These are phyloP conservation scores for Jackrogersella minutella DNA, from an alignment of 495 filamentous ascomycete genomes.

Conservation along the genomic window DNA sequence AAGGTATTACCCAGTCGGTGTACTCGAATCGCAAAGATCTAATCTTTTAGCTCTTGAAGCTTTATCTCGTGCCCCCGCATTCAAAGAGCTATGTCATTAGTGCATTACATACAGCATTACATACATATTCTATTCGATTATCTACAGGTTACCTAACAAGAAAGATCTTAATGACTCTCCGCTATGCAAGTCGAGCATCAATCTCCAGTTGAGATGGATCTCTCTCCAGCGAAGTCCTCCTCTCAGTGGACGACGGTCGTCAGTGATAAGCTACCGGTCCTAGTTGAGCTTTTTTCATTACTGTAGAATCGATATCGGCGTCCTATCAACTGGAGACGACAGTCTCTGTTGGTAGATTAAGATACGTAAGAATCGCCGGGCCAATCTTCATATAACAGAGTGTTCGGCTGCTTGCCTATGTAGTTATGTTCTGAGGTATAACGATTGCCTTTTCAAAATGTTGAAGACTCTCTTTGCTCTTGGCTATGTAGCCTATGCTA, in stretches of 20 bases:
- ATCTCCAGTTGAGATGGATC: slow-evolving; percentile 33
- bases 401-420: neutral
- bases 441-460: slow-evolving; percentile 31
- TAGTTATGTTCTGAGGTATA: neutral
- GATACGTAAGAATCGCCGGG: slow-evolving; percentile 11
- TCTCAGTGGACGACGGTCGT: slow-evolving; percentile 25
- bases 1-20: slow-evolving; percentile 15
- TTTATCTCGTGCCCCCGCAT: slow-evolving; percentile 36
- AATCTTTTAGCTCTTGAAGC: slow-evolving; percentile 5
- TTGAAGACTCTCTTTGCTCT: slow-evolving; percentile 34
- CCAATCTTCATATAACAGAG: neutral
- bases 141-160: slow-evolving; percentile 35
- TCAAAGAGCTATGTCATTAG: slow-evolving; percentile 28
- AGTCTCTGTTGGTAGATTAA: slow-evolving; percentile 10
- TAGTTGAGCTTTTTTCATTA: slow-evolving; percentile 30
- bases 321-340: slow-evolving; percentile 29
- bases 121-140: too few relatives aligned
- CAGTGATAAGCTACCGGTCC: slow-evolving; percentile 31
- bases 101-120: slow-evolving; percentile 20
- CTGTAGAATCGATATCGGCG: slow-evolving; percentile 31
- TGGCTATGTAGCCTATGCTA: slow-evolving; percentile 36
- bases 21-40: slow-evolving; percentile 12
- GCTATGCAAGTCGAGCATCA: slow-evolving; percentile 39
- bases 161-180: slow-evolving; percentile 34
- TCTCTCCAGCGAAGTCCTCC: slow-evolving; percentile 2